A percentile compares a stretch with the other conserved stretches of the same genome.
Evolutionary conservation across 768 basidiomycete species (phyloP).

Genomic region (Boletus reticulatus): DNA sequence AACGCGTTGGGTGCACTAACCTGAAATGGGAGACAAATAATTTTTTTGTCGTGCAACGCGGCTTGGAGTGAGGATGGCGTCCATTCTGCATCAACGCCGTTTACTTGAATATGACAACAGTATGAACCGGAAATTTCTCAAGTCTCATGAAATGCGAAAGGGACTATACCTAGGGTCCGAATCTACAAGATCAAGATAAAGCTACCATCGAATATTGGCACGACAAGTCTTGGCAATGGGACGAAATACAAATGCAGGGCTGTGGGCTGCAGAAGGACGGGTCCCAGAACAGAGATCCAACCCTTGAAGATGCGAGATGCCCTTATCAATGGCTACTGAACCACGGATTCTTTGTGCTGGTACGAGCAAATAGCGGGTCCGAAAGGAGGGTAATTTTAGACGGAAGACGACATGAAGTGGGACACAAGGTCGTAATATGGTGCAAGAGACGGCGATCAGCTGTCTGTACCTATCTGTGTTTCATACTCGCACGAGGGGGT

Average conservation of each 20-base stretch:
- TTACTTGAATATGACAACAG: slow-evolving; percentile 1
- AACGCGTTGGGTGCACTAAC: background rate
- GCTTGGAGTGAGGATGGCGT: background rate
- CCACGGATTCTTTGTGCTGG: background rate
- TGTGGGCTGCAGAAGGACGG: background rate
- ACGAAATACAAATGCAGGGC: slow-evolving; percentile 1
- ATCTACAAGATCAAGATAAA: background rate
- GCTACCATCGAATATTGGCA: background rate
- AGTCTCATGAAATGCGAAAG: background rate
- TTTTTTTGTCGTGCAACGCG: background rate
- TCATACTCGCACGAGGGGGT: slow-evolving; percentile 21
- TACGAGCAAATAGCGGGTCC: slow-evolving; percentile 3
- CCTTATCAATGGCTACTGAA: background rate
- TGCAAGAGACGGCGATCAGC: slow-evolving; percentile 27
- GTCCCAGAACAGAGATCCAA: background rate
- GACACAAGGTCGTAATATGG: slow-evolving; percentile 1
- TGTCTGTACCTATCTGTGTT: slow-evolving; percentile 18
- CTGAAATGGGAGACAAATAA: background rate
- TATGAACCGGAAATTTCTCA: slow-evolving; percentile 17
- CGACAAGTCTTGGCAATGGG: background rate
- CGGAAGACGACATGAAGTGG: background rate
- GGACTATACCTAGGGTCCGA: slow-evolving; percentile 6
- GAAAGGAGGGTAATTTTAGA: slow-evolving; percentile 14
- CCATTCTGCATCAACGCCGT: slow-evolving; percentile 18
- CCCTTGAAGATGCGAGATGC: background rate